Evolutionary conservation across 139 green algal genomes (phyloP).

Genomic region (Yamagishiella unicocca): DNA sequence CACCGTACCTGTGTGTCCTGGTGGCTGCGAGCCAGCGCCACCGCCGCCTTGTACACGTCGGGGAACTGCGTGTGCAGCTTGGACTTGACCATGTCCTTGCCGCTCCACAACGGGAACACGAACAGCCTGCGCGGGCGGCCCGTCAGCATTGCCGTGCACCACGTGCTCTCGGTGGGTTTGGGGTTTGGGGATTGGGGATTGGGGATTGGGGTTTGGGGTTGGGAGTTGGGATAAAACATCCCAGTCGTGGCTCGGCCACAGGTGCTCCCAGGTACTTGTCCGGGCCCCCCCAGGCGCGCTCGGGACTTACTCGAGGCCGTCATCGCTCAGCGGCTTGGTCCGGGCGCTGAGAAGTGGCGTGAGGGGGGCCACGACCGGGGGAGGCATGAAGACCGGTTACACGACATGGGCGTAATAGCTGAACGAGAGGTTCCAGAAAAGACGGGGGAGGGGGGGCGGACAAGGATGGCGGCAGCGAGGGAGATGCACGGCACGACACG

Average conservation of each 20-base stretch:
- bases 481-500: too few species aligned
- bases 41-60: conserved; percentile 17
- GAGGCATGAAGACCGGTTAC: too few species aligned
- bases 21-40: not conserved
- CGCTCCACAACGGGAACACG: conserved; percentile 34
- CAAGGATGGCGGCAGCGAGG: too few species aligned
- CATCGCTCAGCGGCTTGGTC: not conserved
- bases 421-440: too few species aligned
- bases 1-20: conserved; percentile 24
- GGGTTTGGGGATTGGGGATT: not conserved
- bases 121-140: conserved; percentile 20
- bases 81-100: conserved; percentile 38
- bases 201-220: not conserved
- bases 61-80: conserved; percentile 31
- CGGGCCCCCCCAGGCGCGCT: too few species aligned
- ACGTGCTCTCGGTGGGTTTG: not conserved
- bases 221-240: not conserved
- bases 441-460: too few species aligned
- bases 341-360: not conserved
- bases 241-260: too few species aligned
- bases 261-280: too few species aligned
- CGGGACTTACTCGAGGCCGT: not conserved
- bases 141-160: too few species aligned
- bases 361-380: too few species aligned
- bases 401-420: too few species aligned